Conservation (phyloP, 768 basidiomycete species). For the Boletus rubescentipes region DNA sequence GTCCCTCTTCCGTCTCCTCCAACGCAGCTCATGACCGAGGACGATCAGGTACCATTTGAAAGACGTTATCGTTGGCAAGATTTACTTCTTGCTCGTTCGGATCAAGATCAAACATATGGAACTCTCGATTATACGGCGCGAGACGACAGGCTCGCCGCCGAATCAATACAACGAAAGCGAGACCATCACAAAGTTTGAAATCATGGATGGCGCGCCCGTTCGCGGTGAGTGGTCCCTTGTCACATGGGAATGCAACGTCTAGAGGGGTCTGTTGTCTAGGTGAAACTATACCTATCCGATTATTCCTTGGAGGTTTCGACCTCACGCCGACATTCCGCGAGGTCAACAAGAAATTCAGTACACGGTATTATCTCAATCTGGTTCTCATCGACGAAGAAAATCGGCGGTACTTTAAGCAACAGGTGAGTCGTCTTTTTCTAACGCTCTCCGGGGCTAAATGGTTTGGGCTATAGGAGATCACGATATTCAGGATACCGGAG, state of each 20-base stretch:
- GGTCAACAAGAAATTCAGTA: slow-evolving; percentile 99
- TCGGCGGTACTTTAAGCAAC: slow-evolving; percentile 95
- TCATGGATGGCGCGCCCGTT: slow-evolving; percentile 99
- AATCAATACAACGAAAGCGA: slow-evolving; percentile 99
- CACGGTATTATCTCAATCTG: slow-evolving; percentile 94
- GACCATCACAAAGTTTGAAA: slow-evolving; percentile 99
- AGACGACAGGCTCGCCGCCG: slow-evolving; percentile 96
- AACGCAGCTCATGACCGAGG: neutral
- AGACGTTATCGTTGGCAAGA: slow-evolving; percentile 99
- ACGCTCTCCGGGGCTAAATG: neutral
- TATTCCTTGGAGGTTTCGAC: slow-evolving; percentile 98
- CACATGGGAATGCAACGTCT: neutral
- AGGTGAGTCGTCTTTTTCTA: slow-evolving; percentile 44
- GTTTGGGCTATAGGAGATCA: slow-evolving; percentile 62
- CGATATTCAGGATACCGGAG: slow-evolving; percentile 88
- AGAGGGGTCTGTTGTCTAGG: slow-evolving; percentile 45
- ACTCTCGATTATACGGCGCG: slow-evolving; percentile 93
- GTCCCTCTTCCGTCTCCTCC: slow-evolving; percentile 27
- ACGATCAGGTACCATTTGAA: slow-evolving; percentile 88
- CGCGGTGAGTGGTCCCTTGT: slow-evolving; percentile 53
- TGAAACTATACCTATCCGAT: slow-evolving; percentile 96
- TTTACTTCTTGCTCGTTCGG: slow-evolving; percentile 96
- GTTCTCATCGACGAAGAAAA: slow-evolving; percentile 99
- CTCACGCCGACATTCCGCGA: slow-evolving; percentile 98
- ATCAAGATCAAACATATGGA: slow-evolving; percentile 99